Evolutionary conservation across 2,329 filamentous ascomycete species (phyloP).

Genomic region (Bimuria novae-zelandiae): DNA sequence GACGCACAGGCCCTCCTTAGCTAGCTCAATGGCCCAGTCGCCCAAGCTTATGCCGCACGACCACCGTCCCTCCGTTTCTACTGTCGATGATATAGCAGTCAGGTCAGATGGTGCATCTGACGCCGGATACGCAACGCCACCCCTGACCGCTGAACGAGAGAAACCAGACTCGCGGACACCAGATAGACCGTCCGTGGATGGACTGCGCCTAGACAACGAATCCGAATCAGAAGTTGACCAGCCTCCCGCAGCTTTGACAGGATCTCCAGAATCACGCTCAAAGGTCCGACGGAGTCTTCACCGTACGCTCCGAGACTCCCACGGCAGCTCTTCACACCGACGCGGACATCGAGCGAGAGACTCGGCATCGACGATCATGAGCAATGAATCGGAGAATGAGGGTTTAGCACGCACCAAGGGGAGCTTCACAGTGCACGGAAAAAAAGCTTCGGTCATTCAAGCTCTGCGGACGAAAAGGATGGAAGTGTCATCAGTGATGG

Average conservation of each 20-base stretch:
- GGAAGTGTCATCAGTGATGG: conserved; percentile 31
- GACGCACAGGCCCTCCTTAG: conserved; percentile 37
- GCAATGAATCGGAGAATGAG: conserved; percentile 60
- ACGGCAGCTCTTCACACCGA: conserved; percentile 67
- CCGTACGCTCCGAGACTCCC: conserved; percentile 81
- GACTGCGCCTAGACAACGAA: conserved; percentile 26
- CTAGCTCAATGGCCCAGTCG: conserved; percentile 42
- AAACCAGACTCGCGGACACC: conserved; percentile 28
- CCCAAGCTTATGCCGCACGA: conserved; percentile 38
- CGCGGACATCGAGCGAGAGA: conserved; percentile 79
- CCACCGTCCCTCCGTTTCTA: conserved; percentile 42
- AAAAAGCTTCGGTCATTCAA: conserved; percentile 95
- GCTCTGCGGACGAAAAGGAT: conserved; percentile 33
- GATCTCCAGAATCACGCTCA: conserved; percentile 59
- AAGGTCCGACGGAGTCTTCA: conserved; percentile 86
- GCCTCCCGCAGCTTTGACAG: conserved; percentile 29
- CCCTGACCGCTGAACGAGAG: conserved; percentile 29
- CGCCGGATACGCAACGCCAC: conserved; percentile 38
- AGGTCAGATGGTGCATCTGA: conserved; percentile 40
- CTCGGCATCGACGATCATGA: conserved; percentile 63
- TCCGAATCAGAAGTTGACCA: conserved; percentile 41
- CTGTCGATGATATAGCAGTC: conserved; percentile 32
- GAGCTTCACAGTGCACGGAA: conserved; percentile 95
- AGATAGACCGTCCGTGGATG: conserved; percentile 29
- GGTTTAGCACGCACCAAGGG: conserved; percentile 78